These are phyloP conservation scores for Crithidia fasciculata DNA, from an alignment of 208 protist species.

Conservation along the genomic window DNA sequence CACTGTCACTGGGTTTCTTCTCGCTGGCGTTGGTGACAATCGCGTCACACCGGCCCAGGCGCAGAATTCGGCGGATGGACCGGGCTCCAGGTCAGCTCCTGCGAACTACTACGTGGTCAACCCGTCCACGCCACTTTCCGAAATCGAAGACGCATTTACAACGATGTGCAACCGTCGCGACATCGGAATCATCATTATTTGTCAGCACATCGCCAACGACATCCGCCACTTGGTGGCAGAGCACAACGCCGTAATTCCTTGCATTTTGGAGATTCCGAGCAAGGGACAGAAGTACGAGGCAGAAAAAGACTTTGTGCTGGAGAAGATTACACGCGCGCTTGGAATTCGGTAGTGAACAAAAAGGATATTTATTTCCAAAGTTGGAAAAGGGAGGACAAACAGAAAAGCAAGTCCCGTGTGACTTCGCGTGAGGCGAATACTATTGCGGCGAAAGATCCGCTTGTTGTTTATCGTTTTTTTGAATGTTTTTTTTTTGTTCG, in stretches of 20 bases:
- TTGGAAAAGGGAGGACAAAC: not conserved
- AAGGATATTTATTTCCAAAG: conserved; percentile 10
- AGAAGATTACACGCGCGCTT: conserved; percentile 84
- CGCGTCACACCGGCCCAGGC: conserved; percentile 40
- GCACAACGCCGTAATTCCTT: conserved; percentile 91
- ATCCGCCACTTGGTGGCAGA: conserved; percentile 95
- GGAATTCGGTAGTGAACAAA: conserved; percentile 52
- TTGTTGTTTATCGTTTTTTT: conserved; percentile 11
- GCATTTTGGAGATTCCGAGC: conserved; percentile 96
- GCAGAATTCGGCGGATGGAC: conserved; percentile 6
- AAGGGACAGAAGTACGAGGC: conserved; percentile 96
- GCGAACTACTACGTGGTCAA: conserved; percentile 95
- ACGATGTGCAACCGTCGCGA: conserved; percentile 86
- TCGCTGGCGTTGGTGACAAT: conserved; percentile 95
- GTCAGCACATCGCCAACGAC: conserved; percentile 96
- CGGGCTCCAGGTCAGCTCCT: conserved; percentile 21
- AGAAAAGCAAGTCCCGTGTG: too few relatives aligned
- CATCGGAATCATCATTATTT: conserved; percentile 96
- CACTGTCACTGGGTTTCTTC: conserved; percentile 96
- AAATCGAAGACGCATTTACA: conserved; percentile 95
- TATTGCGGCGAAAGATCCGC: not conserved
- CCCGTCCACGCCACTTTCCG: conserved; percentile 82
- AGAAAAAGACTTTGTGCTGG: conserved; percentile 95
- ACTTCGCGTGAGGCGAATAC: too few relatives aligned
- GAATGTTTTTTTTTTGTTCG: conserved; percentile 21